Percentiles rank a stretch among this genome's conserved stretches.
Conservation (phyloP, 352 stramenopile species). For the Globisporangium polare region DNA sequence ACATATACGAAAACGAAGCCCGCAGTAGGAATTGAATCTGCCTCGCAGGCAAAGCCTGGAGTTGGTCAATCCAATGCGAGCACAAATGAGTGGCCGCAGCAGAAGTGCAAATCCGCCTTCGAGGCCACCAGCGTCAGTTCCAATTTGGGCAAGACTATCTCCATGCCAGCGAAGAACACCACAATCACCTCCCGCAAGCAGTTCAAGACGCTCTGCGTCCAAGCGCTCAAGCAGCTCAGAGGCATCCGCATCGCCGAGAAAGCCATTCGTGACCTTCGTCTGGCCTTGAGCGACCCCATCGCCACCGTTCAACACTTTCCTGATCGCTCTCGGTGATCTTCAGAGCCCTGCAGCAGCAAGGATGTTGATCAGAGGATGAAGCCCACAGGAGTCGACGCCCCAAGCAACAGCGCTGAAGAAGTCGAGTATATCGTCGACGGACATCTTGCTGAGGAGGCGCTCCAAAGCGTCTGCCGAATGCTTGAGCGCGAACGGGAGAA, state of each 20-base stretch:
- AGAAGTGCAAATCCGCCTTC: not conserved
- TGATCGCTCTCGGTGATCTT: not conserved
- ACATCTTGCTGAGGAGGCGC: not conserved
- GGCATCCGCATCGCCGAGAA: not conserved
- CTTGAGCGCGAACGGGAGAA: not conserved
- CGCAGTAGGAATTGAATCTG: not conserved
- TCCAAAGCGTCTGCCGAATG: not conserved
- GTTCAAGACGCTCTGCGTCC: not conserved
- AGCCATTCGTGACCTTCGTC: not conserved
- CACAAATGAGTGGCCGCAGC: not conserved
- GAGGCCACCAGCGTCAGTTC: not conserved
- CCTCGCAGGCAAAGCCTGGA: not conserved
- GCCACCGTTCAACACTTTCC: not conserved
- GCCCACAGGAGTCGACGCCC: not conserved
- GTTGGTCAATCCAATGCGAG: conserved; percentile 1
- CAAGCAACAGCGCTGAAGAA: not conserved
- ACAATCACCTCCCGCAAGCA: not conserved
- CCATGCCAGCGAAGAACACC: not conserved
- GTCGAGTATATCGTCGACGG: not conserved
- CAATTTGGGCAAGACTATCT: not conserved
- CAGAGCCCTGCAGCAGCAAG: not conserved
- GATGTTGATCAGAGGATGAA: not conserved
- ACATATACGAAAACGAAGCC: not conserved
- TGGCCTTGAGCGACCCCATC: not conserved
- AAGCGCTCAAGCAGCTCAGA: not conserved